These are phyloP conservation scores for Teratosphaeria gauchensis DNA, from an alignment of 2,329 filamentous ascomycete species.

Conservation along the genomic window DNA sequence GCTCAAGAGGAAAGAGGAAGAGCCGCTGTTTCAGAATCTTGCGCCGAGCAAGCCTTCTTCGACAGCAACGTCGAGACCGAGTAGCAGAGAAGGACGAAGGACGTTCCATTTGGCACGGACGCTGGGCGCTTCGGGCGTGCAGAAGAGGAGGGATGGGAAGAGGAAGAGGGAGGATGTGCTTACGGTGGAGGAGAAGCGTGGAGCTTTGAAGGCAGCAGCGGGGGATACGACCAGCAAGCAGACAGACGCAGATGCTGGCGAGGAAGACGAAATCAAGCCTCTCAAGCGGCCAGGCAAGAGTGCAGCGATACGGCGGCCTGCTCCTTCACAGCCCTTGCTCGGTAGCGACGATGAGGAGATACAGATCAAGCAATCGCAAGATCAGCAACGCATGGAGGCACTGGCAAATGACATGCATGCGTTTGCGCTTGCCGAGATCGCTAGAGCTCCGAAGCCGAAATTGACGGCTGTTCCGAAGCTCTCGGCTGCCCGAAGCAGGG, in stretches of 20 bases:
- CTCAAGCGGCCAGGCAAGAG: slow-evolving; percentile 4
- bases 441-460: slow-evolving; percentile 10
- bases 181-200: slow-evolving; percentile 18
- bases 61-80: neutral
- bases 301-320: neutral
- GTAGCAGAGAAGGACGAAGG: neutral
- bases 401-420: slow-evolving; percentile 19
- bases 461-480: slow-evolving; percentile 19
- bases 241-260: neutral
- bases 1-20: slow-evolving; percentile 8
- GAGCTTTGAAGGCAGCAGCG: slow-evolving; percentile 5
- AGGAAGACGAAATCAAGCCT: neutral
- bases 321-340: neutral
- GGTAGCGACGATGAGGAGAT: neutral
- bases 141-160: slow-evolving; percentile 1
- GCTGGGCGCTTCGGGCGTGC: neutral
- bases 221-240: neutral
- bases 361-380: neutral
- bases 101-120: neutral
- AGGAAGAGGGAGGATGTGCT: slow-evolving; percentile 15
- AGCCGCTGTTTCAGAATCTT: neutral
- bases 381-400: slow-evolving; percentile 8
- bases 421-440: slow-evolving; percentile 18
- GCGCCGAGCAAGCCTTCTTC: neutral
- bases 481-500: slow-evolving; percentile 16